Conservation (phyloP, 2,329 filamentous ascomycete genomes). For the Colletotrichum sp. region DNA sequence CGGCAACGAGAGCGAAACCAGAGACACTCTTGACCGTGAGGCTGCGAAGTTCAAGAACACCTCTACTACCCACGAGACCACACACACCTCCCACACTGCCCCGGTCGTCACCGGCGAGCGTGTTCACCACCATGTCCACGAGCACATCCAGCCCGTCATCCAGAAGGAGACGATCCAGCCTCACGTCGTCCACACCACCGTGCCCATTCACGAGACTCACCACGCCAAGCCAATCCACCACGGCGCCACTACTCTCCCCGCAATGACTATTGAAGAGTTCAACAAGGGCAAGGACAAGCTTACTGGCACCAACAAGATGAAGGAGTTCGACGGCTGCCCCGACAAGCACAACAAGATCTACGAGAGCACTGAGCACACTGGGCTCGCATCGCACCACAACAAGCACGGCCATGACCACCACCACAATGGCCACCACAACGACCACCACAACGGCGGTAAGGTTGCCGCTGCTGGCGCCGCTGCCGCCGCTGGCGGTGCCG, state of each 20-base stretch:
- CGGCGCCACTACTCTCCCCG: constrained; percentile 65
- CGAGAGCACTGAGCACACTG: constrained; percentile 9
- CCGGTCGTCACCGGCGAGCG: constrained; percentile 33
- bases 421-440: not conserved
- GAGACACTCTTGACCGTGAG: constrained; percentile 56
- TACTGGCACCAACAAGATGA: constrained; percentile 35
- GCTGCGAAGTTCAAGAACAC: constrained; percentile 36
- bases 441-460: not conserved
- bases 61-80: constrained; percentile 31
- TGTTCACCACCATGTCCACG: constrained; percentile 58
- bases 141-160: constrained; percentile 73
- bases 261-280: constrained; percentile 70
- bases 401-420: not conserved
- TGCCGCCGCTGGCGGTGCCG: not conserved
- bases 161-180: constrained; percentile 73
- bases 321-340: constrained; percentile 68
- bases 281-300: constrained; percentile 43
- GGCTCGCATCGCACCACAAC: not conserved
- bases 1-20: constrained; percentile 55
- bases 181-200: constrained; percentile 72
- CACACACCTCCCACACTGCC: constrained; percentile 27
- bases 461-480: not conserved
- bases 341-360: constrained; percentile 41
- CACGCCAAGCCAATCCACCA: constrained; percentile 72
- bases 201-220: constrained; percentile 75